Percentiles rank a stretch among this genome's conserved stretches.
phyloP scores from a whole-genome alignment of 495 filamentous ascomycete species.

The Aspergillus cristatus region DNA sequence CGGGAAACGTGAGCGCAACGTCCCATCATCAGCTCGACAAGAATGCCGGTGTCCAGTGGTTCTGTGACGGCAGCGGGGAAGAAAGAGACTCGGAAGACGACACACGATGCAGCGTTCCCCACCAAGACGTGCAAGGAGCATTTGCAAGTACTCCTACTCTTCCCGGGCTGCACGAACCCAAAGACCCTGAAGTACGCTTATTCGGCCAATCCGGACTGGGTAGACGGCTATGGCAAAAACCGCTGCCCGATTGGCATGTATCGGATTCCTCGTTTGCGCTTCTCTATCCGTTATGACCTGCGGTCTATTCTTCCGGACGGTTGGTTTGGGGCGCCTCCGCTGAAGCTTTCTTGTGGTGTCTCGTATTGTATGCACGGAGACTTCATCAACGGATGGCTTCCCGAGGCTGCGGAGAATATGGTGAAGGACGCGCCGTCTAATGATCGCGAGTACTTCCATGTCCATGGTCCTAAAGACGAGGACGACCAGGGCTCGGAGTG shows the following conservation, averaged over 20 bases:
- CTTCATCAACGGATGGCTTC: conserved; percentile 15
- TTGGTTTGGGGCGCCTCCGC: conserved; percentile 9
- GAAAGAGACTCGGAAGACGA: conserved; percentile 1
- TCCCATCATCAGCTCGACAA: conserved; percentile 7
- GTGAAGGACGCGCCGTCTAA: conserved; percentile 4
- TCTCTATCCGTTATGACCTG: conserved; percentile 13
- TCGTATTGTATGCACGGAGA: conserved; percentile 14
- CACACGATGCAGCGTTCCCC: conserved; percentile 7
- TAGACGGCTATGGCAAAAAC: conserved; percentile 5
- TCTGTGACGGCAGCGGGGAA: conserved; percentile 13
- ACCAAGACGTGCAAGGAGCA: conserved; percentile 10
- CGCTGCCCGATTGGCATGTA: conserved; percentile 11
- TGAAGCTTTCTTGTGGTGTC: conserved; percentile 11
- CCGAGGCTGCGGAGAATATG: conserved; percentile 19
- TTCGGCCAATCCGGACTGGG: conserved; percentile 3
- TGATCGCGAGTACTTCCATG: conserved; percentile 6
- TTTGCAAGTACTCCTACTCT: conserved; percentile 10
- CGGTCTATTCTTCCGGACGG: conserved; percentile 8
- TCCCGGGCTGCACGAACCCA: conserved; percentile 12
- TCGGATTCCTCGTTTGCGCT: conserved; percentile 12
- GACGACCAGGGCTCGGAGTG: conserved; percentile 6
- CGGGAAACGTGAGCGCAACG: conserved; percentile 10
- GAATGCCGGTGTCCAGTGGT: conserved; percentile 10
- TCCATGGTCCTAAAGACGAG: conserved; percentile 6
- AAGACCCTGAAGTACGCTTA: conserved; percentile 10